Base-by-base conservation (phyloP, 495 filamentous ascomycete species). In the Hyphodiscus hymeniophilus region DNA sequence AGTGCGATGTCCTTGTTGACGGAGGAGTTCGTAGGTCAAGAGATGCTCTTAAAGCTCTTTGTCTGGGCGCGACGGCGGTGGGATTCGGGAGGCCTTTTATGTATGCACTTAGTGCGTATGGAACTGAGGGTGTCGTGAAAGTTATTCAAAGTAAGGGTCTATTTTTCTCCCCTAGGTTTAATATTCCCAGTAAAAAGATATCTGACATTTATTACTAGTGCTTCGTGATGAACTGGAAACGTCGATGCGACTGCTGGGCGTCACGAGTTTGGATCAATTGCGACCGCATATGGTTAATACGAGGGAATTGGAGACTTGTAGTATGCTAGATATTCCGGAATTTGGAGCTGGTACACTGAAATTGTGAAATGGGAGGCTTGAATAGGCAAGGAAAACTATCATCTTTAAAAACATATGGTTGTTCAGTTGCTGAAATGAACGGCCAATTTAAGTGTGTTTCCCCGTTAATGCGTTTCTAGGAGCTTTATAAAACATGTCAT, bases 41-140 rank as follows among this genome's bases (percentile, higher is more conserved):
- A 10, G 82, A 85, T 57, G 76, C 84, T 10, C 76, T 85, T 46
- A 86, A 84, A 59, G 79, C 78, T 0, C 35, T 85, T 40, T 80
- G 75, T 45, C 60, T 85, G 11, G 81, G 81, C 2, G 80, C 79
- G 3, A 76, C 63, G 42, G 79, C 69, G 0, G 80, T 82, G 13
- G 79, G 73, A 17, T 59, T 86, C n/a, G 81, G 81, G 17, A 66
- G 80, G 42, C 74, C 73, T 8, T 72, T 72, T 38, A 53, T 85
- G 51, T 84, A 72, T 51, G 66, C 70, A 0, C 32, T 81, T 21
- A 82, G 77, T 38, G 82, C 77, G 38, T 90, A 87, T 54, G 87
- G 87, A 12, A 75, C 74, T 55, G 79, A 82, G 47, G 85, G 87
- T 1, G 79, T 91, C 36, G 80, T 82, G 64, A 68, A 80, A 65